These are phyloP conservation scores for Lasiosphaeria hispida DNA, from an alignment of 495 filamentous ascomycete genomes.

Conservation along the genomic window DNA sequence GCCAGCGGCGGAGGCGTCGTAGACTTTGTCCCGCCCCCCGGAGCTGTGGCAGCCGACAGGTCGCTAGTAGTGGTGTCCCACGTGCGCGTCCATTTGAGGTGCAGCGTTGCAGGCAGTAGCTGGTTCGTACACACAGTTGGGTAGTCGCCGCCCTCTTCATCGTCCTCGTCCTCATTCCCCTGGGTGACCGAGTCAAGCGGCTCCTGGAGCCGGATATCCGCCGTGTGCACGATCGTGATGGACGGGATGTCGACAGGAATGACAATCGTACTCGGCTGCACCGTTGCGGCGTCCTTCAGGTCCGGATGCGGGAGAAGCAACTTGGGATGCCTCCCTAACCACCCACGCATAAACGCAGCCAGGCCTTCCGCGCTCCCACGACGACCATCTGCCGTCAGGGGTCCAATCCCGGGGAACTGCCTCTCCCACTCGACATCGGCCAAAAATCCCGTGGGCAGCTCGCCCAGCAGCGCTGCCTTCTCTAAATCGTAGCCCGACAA, in stretches of 20 bases:
- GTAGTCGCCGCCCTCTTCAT: conserved; percentile 18
- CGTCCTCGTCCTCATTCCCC: conserved; percentile 8
- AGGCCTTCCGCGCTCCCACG: conserved; percentile 28
- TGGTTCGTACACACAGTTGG: conserved; percentile 61
- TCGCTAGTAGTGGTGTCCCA: conserved; percentile 57
- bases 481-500: conserved; percentile 62
- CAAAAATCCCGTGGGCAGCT: conserved; percentile 44
- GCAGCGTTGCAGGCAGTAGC: conserved; percentile 66
- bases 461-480: conserved; percentile 50
- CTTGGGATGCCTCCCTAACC: conserved; percentile 37
- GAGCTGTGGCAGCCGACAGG: neutral
- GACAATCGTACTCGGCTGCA: conserved; percentile 48
- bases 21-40: neutral
- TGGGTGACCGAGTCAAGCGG: conserved; percentile 28
- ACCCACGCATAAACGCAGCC: conserved; percentile 34
- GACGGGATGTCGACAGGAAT: conserved; percentile 86
- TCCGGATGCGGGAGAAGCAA: conserved; percentile 28
- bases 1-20: conserved; percentile 28
- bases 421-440: conserved; percentile 37
- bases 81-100: conserved; percentile 70
- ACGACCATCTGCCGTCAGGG: conserved; percentile 18
- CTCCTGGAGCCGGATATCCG: conserved; percentile 60
- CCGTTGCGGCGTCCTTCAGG: neutral
- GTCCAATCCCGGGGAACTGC: conserved; percentile 44
- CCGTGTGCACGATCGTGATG: conserved; percentile 79